phyloP scores from a whole-genome alignment of 148 eudicot genomes.

The Mesembryanthemum crystallinum region DNA sequence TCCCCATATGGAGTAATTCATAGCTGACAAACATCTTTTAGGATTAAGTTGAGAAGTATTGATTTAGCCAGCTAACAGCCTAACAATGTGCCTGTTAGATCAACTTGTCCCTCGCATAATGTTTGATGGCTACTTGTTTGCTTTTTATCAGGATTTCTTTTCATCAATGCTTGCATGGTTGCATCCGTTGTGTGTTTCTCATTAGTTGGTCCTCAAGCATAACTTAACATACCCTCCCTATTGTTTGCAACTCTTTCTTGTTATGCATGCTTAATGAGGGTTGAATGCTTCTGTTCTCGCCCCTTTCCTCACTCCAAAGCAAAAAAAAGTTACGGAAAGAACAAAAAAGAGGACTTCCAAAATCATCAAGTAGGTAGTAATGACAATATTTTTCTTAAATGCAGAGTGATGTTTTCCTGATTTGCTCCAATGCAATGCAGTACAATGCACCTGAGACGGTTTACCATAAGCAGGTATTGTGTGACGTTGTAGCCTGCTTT shows the following conservation, averaged over 20 bases:
- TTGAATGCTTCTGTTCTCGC: too few species aligned
- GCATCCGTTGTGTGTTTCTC: background rate
- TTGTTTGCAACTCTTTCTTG: background rate
- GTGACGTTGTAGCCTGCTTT: background rate
- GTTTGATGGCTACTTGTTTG: background rate
- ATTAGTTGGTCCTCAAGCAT: background rate
- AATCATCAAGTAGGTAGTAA: background rate
- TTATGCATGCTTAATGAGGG: background rate
- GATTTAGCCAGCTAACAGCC: background rate
- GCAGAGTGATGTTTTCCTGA: slow-evolving; percentile 85
- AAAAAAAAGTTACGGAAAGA: too few species aligned
- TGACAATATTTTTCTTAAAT: slow-evolving; percentile 26
- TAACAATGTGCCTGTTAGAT: background rate
- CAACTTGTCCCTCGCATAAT: background rate
- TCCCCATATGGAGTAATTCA: too few species aligned
- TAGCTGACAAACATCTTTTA: background rate
- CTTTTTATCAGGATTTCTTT: background rate
- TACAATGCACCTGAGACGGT: slow-evolving; percentile 87
- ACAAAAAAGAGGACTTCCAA: too few species aligned
- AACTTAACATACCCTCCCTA: too few species aligned
- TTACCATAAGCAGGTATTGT: slow-evolving; percentile 75
- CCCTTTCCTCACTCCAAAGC: too few species aligned
- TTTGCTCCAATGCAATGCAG: slow-evolving; percentile 91
- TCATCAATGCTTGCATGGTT: background rate
- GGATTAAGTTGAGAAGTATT: too few species aligned